Conservation (phyloP, 1,284 basidiomycete species). For the Agaricales sp. region DNA sequence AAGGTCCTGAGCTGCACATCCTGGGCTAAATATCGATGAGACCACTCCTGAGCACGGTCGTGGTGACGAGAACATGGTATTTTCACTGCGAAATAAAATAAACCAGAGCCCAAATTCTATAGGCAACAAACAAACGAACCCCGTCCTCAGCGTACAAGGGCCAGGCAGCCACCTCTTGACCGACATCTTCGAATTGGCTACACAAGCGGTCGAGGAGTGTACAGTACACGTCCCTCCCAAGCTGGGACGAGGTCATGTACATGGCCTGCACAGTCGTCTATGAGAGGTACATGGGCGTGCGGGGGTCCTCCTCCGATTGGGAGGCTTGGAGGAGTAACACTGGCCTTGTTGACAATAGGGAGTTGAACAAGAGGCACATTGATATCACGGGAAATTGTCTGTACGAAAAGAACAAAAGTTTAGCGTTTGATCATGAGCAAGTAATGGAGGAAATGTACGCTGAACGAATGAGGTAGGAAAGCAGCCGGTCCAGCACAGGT, state of each 20-base stretch:
- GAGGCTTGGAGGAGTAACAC: slow-evolving; percentile 63
- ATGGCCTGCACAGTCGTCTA: slow-evolving; percentile 88
- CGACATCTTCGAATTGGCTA: slow-evolving; percentile 83
- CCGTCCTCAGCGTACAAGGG: slow-evolving; percentile 95
- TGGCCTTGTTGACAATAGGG: slow-evolving; percentile 55
- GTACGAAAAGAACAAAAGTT: slow-evolving; percentile 5
- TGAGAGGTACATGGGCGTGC: slow-evolving; percentile 85
- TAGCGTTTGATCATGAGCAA: slow-evolving; percentile 10
- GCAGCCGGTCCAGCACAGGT: slow-evolving; percentile 34
- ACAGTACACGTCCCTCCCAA: slow-evolving; percentile 89
- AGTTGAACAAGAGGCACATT: slow-evolving; percentile 70
- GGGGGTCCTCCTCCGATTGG: slow-evolving; percentile 71
- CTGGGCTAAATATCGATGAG: slow-evolving; percentile 75
- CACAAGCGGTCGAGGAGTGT: slow-evolving; percentile 86
- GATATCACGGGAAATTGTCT: slow-evolving; percentile 67
- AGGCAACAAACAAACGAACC: slow-evolving; percentile 27
- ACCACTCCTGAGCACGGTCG: slow-evolving; percentile 77
- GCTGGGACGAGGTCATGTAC: slow-evolving; percentile 75
- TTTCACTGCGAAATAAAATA: slow-evolving; percentile 56
- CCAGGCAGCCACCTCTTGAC: slow-evolving; percentile 96
- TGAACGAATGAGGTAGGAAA: slow-evolving; percentile 48
- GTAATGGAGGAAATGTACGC: slow-evolving; percentile 30
- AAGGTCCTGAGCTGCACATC: slow-evolving; percentile 91
- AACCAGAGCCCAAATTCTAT: slow-evolving; percentile 1
- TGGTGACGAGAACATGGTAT: slow-evolving; percentile 91